Conservation (phyloP, 257 asterid genomes). For the Pogostemon cablin region DNA sequence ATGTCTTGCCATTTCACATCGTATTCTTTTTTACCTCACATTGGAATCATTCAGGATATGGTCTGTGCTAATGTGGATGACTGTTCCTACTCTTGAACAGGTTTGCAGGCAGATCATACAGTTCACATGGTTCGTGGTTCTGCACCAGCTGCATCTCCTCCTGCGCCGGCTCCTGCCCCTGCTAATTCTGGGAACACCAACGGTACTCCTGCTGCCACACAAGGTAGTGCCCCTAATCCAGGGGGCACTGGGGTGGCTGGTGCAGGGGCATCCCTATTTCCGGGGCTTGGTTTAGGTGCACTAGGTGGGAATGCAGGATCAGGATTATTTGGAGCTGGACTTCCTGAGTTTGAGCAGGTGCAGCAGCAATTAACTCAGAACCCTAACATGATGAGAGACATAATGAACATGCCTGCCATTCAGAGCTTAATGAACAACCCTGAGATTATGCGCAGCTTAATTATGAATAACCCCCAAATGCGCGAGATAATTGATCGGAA, state of each 20-base stretch:
- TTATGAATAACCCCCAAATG: conserved; percentile 73
- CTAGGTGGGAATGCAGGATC: conserved; percentile 53
- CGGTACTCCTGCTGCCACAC: conserved; percentile 39
- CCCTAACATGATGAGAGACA: conserved; percentile 66
- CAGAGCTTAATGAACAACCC: conserved; percentile 67
- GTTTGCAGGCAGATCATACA: conserved; percentile 67
- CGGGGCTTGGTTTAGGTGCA: conserved; percentile 53
- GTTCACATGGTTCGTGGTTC: conserved; percentile 71
- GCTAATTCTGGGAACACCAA: conserved; percentile 44
- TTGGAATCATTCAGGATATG: neutral
- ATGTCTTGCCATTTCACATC: neutral
- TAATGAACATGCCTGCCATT: conserved; percentile 61
- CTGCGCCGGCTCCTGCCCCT: conserved; percentile 43
- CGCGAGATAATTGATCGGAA: conserved; percentile 70
- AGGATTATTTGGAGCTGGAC: conserved; percentile 62
- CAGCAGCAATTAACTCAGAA: conserved; percentile 63
- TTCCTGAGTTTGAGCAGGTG: conserved; percentile 64
- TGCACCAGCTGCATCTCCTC: conserved; percentile 47
- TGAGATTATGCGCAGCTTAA: conserved; percentile 61
- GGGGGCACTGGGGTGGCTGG: conserved; percentile 49
- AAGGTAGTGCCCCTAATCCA: conserved; percentile 38
- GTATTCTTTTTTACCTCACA: conserved; percentile 9
- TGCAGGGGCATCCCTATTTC: conserved; percentile 51
- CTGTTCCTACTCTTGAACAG: conserved; percentile 36
- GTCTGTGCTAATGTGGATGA: conserved; percentile 18